These are phyloP conservation scores for Lecanoromycetidae sp. DNA, from an alignment of 2,329 filamentous ascomycete genomes.

Conservation along the genomic window DNA sequence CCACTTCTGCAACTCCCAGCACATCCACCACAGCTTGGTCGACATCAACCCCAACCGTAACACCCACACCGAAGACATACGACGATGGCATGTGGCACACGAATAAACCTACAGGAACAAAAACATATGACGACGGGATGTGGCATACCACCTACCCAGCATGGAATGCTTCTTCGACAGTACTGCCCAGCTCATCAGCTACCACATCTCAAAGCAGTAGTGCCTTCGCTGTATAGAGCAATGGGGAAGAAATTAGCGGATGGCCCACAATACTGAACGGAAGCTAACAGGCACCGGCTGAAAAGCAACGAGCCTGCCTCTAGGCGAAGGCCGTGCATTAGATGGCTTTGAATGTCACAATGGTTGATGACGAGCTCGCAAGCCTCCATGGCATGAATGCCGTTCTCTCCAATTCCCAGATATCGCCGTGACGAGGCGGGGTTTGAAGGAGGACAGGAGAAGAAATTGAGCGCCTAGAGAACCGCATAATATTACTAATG, in stretches of 20 bases:
- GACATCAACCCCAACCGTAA: slow-evolving; percentile 12
- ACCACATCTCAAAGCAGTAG: not conserved
- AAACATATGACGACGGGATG: slow-evolving; percentile 22
- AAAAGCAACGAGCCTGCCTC: too few species aligned
- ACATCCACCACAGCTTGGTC: slow-evolving; percentile 1
- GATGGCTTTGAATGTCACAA: too few species aligned
- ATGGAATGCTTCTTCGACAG: slow-evolving; percentile 13
- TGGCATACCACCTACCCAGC: slow-evolving; percentile 24
- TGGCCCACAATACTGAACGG: not conserved
- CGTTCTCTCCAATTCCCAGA: too few species aligned
- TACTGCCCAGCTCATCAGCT: not conserved
- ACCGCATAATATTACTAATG: too few species aligned
- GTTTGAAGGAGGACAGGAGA: too few species aligned
- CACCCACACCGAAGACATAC: too few species aligned
- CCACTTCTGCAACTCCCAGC: not conserved
- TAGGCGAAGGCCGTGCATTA: too few species aligned
- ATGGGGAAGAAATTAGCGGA: not conserved
- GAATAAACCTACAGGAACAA: slow-evolving; percentile 18
- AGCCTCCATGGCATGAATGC: too few species aligned
- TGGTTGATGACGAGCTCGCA: too few species aligned
- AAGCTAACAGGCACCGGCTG: too few species aligned
- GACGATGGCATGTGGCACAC: slow-evolving; percentile 26
- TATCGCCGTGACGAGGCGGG: too few species aligned
- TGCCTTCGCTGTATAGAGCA: not conserved
- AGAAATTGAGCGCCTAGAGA: too few species aligned